Evolutionary conservation across 208 protist species (phyloP).

Genomic region (Phytomonas sp.): DNA sequence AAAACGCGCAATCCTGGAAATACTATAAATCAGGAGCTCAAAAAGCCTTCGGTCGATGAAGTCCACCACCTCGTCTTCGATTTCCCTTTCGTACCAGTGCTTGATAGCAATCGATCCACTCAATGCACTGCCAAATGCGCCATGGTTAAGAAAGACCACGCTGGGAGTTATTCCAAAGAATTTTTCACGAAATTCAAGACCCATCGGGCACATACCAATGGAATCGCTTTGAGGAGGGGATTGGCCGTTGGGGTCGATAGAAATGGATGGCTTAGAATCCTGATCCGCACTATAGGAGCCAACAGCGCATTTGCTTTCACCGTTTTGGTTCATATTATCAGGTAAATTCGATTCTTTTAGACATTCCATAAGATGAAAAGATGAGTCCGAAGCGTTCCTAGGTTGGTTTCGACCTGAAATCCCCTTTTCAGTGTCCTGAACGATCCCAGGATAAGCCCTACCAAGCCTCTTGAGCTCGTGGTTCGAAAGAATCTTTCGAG

Average conservation of each 20-base stretch:
- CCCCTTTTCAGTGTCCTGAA: neutral
- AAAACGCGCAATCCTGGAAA: conserved; percentile 57
- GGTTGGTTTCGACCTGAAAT: neutral
- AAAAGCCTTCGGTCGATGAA: conserved; percentile 86
- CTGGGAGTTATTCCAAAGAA: conserved; percentile 65
- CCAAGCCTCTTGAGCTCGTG: conserved; percentile 15
- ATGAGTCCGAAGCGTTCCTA: neutral
- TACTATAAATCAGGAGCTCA: conserved; percentile 75
- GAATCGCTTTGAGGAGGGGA: neutral
- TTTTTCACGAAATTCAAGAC: conserved; percentile 30
- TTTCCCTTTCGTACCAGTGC: conserved; percentile 58
- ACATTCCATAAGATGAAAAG: neutral
- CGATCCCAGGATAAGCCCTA: neutral
- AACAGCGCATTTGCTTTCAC: neutral
- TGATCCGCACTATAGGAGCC: neutral
- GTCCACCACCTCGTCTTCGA: conserved; percentile 75
- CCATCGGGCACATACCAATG: conserved; percentile 25
- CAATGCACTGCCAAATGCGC: conserved; percentile 84
- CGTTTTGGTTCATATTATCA: neutral
- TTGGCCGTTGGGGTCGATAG: neutral
- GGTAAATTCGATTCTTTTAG: neutral
- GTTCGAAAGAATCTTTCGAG: conserved; percentile 27
- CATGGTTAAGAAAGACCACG: conserved; percentile 89
- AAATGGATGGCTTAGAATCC: neutral
- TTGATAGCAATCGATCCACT: conserved; percentile 61